Percentiles rank a stretch among this genome's conserved stretches.
phyloP scores from a whole-genome alignment of 345 rosid species.

The Euphorbia tirucalli region DNA sequence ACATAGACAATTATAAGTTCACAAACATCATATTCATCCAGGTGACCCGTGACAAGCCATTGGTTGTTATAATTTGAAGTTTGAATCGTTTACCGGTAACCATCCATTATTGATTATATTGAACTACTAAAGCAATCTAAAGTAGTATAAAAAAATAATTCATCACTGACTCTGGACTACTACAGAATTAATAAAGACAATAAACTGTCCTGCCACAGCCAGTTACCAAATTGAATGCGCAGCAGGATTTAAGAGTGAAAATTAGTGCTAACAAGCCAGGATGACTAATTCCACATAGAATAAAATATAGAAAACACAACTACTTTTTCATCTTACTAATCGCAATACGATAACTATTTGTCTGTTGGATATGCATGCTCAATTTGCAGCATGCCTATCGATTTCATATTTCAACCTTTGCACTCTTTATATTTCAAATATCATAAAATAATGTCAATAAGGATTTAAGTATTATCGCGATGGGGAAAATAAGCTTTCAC shows the following conservation, averaged over 20 bases:
- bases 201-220: background rate
- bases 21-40: background rate
- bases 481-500: background rate
- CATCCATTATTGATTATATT: background rate
- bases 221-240: background rate
- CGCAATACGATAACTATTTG: background rate
- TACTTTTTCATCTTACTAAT: background rate
- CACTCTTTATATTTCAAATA: background rate
- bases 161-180: background rate
- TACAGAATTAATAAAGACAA: background rate
- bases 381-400: background rate
- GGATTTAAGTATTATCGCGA: background rate
- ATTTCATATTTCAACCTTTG: background rate
- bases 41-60: background rate
- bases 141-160: background rate
- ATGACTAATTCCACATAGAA: background rate
- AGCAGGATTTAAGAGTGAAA: background rate
- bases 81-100: background rate
- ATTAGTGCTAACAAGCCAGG: too few species aligned
- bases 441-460: background rate
- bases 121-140: background rate
- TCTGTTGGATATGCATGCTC: background rate
- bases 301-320: background rate
- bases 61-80: background rate
- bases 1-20: background rate